phyloP scores from a whole-genome alignment of 257 asterid species.

The Buddleja alternifolia region DNA sequence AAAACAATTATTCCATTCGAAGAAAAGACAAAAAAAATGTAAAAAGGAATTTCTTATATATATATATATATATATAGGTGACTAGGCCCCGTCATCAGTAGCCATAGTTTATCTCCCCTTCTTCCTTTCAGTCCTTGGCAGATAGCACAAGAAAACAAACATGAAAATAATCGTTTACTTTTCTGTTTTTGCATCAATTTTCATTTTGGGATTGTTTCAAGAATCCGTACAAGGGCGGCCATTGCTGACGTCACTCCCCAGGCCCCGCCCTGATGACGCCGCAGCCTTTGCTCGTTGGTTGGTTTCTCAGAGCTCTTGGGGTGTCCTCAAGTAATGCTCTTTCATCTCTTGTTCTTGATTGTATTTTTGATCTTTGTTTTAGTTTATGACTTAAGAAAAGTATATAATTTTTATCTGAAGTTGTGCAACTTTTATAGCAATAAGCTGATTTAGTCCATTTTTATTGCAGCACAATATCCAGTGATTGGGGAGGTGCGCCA shows the following conservation, averaged over 20 bases:
- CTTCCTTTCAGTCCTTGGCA: not conserved
- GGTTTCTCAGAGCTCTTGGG: slow-evolving; percentile 88
- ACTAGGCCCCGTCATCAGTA: slow-evolving; percentile 1
- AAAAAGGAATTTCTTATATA: not conserved
- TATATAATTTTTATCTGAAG: not conserved
- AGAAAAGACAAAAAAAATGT: not conserved
- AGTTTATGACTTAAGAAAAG: not conserved
- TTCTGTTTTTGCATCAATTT: slow-evolving; percentile 30
- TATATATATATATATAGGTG: not conserved
- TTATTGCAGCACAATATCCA: slow-evolving; percentile 73
- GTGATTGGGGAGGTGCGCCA: slow-evolving; percentile 86
- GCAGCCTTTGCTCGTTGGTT: slow-evolving; percentile 89
- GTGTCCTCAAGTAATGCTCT: slow-evolving; percentile 64
- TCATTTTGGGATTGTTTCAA: slow-evolving; percentile 34
- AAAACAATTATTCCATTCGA: not conserved
- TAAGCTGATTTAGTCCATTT: slow-evolving; percentile 20
- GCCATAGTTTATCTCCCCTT: not conserved
- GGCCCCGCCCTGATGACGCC: slow-evolving; percentile 66
- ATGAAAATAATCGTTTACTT: slow-evolving; percentile 30
- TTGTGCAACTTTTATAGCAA: not conserved
- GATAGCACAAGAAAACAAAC: not conserved
- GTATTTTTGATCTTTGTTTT: not conserved
- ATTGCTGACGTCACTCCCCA: slow-evolving; percentile 33
- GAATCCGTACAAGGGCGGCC: slow-evolving; percentile 54
- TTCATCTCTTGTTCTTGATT: not conserved